A percentile compares a stretch with the other conserved stretches of the same genome.
Conservation (phyloP, 2,329 filamentous ascomycete genomes). For the Microdochium paspali region DNA sequence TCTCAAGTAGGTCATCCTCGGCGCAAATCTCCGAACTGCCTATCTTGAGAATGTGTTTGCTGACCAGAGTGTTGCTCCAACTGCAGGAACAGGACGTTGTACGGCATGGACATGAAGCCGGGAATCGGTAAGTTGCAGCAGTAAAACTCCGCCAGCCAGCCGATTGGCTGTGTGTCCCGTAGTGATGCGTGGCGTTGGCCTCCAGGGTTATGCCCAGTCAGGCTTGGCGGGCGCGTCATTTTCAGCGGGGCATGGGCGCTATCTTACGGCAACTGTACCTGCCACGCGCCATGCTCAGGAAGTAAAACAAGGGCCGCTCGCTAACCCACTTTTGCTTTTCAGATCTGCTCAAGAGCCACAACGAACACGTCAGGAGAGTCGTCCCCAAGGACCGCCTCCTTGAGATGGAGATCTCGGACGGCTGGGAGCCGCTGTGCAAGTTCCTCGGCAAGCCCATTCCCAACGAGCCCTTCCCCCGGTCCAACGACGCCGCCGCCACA, state of each 20-base stretch:
- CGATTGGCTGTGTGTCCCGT: not conserved
- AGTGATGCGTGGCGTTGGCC: too few species aligned
- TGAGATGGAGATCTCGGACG: conserved; percentile 10
- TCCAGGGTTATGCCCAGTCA: too few species aligned
- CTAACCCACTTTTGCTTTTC: not conserved
- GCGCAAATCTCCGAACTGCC: too few species aligned
- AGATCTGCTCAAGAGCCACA: conserved; percentile 8
- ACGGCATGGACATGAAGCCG: conserved; percentile 2
- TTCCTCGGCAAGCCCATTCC: conserved; percentile 15
- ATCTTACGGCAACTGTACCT: not conserved
- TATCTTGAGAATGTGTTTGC: too few species aligned
- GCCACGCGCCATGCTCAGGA: not conserved
- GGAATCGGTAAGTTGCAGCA: conserved; percentile 1
- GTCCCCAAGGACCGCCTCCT: conserved; percentile 10
- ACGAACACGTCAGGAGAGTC: conserved; percentile 5
- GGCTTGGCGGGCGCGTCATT: too few species aligned
- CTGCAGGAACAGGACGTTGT: conserved; percentile 1
- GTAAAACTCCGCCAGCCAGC: not conserved
- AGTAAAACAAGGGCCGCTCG: not conserved
- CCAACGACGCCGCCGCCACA: conserved; percentile 13
- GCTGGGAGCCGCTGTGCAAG: conserved; percentile 17
- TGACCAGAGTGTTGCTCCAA: not conserved
- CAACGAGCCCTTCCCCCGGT: conserved; percentile 14
- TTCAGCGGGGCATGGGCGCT: too few species aligned
- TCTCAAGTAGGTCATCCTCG: conserved; percentile 2